A percentile compares a stretch with the other conserved stretches of the same genome.
phyloP scores from a whole-genome alignment of 176 grass and related monocot species.

The Secale cereale region DNA sequence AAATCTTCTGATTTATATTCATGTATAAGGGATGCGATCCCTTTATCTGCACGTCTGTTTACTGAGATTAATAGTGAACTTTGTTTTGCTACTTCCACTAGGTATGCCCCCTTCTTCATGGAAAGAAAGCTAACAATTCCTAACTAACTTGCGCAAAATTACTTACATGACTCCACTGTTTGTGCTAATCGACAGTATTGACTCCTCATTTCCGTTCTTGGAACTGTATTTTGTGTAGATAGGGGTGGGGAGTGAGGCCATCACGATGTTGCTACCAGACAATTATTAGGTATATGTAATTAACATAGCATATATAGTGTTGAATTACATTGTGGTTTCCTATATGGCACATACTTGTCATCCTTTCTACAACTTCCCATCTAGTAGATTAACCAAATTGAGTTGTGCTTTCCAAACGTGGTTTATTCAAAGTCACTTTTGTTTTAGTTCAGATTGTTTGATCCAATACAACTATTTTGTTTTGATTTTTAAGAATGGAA shows the following conservation, averaged over 20 bases:
- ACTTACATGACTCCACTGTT: background rate
- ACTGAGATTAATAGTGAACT: background rate
- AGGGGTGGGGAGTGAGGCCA: background rate
- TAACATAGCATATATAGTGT: no score
- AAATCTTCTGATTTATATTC: background rate
- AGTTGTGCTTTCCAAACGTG: no score
- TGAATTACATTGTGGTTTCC: no score
- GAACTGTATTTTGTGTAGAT: background rate
- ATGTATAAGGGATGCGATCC: background rate
- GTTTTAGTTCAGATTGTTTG: background rate
- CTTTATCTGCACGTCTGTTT: background rate
- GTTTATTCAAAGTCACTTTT: no score
- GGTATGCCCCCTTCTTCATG: background rate
- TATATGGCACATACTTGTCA: no score
- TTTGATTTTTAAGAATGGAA: no score
- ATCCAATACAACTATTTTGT: background rate
- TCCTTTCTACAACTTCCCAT: no score
- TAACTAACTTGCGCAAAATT: background rate
- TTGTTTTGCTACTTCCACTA: background rate
- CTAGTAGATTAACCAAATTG: no score
- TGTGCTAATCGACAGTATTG: background rate
- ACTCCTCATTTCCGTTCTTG: background rate
- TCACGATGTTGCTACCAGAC: background rate
- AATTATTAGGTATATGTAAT: background rate
- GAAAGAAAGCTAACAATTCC: background rate